Percentiles rank a stretch among this genome's conserved stretches.
phyloP scores from a whole-genome alignment of 495 filamentous ascomycete species.

The Aspergillus homomorphus region DNA sequence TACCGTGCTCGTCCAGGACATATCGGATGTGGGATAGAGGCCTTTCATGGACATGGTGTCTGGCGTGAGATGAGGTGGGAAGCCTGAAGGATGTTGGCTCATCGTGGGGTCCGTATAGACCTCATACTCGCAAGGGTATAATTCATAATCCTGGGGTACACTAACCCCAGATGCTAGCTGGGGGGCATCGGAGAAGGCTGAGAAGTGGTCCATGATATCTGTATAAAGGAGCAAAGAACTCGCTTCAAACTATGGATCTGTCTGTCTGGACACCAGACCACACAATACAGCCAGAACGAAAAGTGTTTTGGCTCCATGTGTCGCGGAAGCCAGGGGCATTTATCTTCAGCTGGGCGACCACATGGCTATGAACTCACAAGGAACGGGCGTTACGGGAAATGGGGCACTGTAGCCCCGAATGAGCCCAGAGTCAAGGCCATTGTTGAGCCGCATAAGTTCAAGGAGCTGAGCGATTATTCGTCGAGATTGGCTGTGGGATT shows the following conservation, averaged over 20 bases:
- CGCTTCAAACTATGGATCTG: background rate
- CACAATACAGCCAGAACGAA: background rate
- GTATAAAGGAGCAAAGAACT: background rate
- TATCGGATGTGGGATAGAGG: background rate
- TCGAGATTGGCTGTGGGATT: background rate
- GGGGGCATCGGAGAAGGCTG: constrained; percentile 16
- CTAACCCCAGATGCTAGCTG: constrained; percentile 7
- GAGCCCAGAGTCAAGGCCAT: constrained; percentile 5
- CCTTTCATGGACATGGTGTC: background rate
- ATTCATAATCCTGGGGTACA: constrained; percentile 10
- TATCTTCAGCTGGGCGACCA: constrained; percentile 5
- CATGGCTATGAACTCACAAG: background rate
- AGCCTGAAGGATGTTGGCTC: constrained; percentile 3
- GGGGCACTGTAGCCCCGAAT: constrained; percentile 1
- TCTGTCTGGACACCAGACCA: background rate
- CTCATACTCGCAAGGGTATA: constrained; percentile 2
- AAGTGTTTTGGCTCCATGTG: background rate
- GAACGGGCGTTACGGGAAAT: constrained; percentile 5
- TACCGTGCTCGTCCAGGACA: background rate
- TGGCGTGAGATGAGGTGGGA: background rate
- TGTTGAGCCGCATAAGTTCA: constrained; percentile 3
- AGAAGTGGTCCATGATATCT: constrained; percentile 27
- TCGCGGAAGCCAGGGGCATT: constrained; percentile 6
- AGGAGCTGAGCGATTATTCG: constrained; percentile 1
- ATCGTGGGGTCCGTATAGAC: constrained; percentile 10